Base-by-base conservation (phyloP, 139 green algal species). In the Spirogloea muscicola region DNA sequence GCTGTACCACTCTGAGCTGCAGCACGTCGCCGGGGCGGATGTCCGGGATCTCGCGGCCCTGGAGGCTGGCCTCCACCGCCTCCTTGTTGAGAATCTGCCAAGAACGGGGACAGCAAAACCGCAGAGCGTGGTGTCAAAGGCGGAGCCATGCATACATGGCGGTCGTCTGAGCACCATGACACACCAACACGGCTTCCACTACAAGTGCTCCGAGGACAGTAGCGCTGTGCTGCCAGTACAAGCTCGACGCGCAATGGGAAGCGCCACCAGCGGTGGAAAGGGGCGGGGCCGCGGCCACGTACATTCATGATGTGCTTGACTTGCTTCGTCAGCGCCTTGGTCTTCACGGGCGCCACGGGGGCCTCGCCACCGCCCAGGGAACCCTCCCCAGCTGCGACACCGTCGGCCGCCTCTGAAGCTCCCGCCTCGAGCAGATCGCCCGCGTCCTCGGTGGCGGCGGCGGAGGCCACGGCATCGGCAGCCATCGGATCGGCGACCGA, bases 11-110 rank as follows among this genome's bases (percentile, higher is more conserved):
- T 77, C 61, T 77, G 16, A 77, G 40, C 34, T 41, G 42, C 3
- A 79, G 25, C 21, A 79, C 62, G 63, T 79, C 70, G 7, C 70
- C 70, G 27, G 70, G 43, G 34, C 70, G 29, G n/a, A 79, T 39
- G 43, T 79, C 63, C 31, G 70, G 70, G 34, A 76, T 69, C 34
- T n/a, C 31, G 5, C 57, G 57, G 27, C 7, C 59, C 59, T 58
- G 43, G 4, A 41, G 27, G 18, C n/a, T 21, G 43, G 27, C 59
- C 6, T n/a, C 59, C 13, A 34, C 27, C 9, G n/a, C 25, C 59
- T 68, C 59, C 41, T 68, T 36, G 6, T 68, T 37, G 33, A 68
- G 43, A 68, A 68, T 34, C 59, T 68, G 59, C 6, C n/a, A n/a
- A n/a, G n/a, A n/a, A n/a, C n/a, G n/a, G n/a, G 13, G 13, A 64